These are phyloP conservation scores for Dendrocalamus sinicus DNA, from an alignment of 176 grass and related monocot genomes.

Conservation along the genomic window DNA sequence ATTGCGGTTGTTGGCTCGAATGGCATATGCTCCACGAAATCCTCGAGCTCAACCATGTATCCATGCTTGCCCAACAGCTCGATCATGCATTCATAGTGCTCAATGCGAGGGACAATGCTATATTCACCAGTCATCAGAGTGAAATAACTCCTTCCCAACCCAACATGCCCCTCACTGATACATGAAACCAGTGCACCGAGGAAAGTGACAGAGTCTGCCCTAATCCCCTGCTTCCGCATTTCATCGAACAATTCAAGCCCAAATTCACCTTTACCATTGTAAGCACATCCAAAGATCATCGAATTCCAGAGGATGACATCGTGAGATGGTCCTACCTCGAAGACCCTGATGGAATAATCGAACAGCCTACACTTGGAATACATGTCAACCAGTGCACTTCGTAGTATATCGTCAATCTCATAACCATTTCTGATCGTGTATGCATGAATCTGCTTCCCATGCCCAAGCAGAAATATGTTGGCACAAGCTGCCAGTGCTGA, in stretches of 20 bases:
- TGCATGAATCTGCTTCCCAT: conserved; percentile 90
- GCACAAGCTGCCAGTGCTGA: conserved; percentile 83
- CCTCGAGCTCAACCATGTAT: conserved; percentile 81
- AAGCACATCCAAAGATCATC: conserved; percentile 82
- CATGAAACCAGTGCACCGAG: conserved; percentile 73
- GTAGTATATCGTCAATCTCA: conserved; percentile 74
- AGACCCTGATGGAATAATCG: conserved; percentile 72
- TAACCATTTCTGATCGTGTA: conserved; percentile 77
- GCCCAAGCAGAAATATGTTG: conserved; percentile 75
- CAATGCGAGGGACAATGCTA: conserved; percentile 60
- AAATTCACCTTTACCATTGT: conserved; percentile 73
- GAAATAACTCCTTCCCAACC: conserved; percentile 77
- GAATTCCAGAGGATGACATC: conserved; percentile 87
- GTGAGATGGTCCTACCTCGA: conserved; percentile 53
- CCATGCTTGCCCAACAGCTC: conserved; percentile 88
- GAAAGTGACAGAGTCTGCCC: conserved; percentile 71
- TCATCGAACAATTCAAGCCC: conserved; percentile 81
- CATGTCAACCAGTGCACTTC: conserved; percentile 86
- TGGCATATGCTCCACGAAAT: conserved; percentile 79
- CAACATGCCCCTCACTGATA: conserved; percentile 77
- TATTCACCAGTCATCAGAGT: conserved; percentile 71
- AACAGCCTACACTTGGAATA: conserved; percentile 89
- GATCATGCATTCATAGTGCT: conserved; percentile 95
- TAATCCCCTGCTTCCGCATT: conserved; percentile 70
- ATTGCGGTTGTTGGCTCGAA: conserved; percentile 73